Base-by-base conservation (phyloP, 2,329 filamentous ascomycete species). In the Pseudocercospora cruenta region DNA sequence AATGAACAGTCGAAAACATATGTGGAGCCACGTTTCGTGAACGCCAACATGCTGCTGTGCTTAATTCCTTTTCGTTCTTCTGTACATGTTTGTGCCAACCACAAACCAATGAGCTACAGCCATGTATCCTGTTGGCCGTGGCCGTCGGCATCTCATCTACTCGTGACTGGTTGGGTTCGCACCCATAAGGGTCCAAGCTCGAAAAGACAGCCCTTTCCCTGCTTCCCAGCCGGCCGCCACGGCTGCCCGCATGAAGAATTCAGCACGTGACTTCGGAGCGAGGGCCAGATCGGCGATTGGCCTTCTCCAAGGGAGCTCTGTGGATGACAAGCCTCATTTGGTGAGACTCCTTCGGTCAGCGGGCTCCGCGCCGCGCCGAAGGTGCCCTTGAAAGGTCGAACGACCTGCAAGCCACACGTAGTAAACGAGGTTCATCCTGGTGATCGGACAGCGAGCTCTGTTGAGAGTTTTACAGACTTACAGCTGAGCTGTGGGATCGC, bases 361-460 rank as follows among this genome's bases (percentile, higher is more conserved):
- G 64, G 63, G 57, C 47, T 54, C 54, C 64, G 64, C 54, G 64
- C 64, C 64, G 64, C 59, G 31, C 64, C 64, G 55, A 58, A 58
- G 26, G 9, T 14, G 53, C 26, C 53, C 53, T 33, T 58, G 55
- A n/a, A 19, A 53, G 26, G 51, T 28, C 51, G 51, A 31, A 55
- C 51, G 26, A 55, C 22, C 24, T 55, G 51, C 51, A 55, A 55
- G 51, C 51, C 51, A 33, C 51, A 55, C 22, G 51, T 55, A 24
- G 22, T 55, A n/a, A 31, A 55, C 51, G 51, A 55, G 51, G 51
- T 55, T 28, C 26, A 55, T 55, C 51, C 51, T 55, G 24, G 22
- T 55, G 26, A 55, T 55, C 51, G 51, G 51, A 55, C 51, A 55
- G 51, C 51, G 24, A 54, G 51, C 51, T 54, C 21, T 54, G 47